Evolutionary conservation across 768 basidiomycete genomes (phyloP).

Genomic region (Hericium alpestre): DNA sequence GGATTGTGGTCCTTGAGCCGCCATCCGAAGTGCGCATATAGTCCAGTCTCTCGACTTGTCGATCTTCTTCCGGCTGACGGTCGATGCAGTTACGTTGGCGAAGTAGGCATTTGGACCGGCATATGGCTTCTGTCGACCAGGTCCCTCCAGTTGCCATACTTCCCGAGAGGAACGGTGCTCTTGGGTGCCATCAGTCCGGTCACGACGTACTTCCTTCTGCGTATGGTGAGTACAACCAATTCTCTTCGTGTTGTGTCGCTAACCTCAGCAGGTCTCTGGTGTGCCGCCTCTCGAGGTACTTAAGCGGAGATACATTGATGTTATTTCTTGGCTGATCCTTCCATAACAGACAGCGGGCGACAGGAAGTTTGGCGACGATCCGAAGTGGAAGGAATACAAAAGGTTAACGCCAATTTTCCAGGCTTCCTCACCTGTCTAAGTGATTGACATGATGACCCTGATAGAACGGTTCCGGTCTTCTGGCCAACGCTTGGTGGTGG

Average conservation of each 20-base stretch:
- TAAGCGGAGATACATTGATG: neutral
- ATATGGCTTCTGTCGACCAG: slow-evolving; percentile 49
- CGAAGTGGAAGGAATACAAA: slow-evolving; percentile 50
- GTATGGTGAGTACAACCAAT: slow-evolving; percentile 30
- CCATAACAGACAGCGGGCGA: slow-evolving; percentile 30
- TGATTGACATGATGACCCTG: no score
- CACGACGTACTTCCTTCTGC: slow-evolving; percentile 52
- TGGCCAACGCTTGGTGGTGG: slow-evolving; percentile 16
- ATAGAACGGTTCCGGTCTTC: slow-evolving; percentile 25
- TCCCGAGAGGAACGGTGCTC: slow-evolving; percentile 33
- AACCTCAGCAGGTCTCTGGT: slow-evolving; percentile 39
- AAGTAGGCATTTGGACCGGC: slow-evolving; percentile 60
- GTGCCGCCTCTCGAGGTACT: slow-evolving; percentile 58
- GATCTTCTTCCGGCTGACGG: neutral
- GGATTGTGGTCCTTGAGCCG: slow-evolving; percentile 61
- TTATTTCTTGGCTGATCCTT: neutral
- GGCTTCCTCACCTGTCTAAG: no score
- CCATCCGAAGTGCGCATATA: slow-evolving; percentile 55
- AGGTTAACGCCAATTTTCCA: slow-evolving; percentile 24
- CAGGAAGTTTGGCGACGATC: slow-evolving; percentile 44
- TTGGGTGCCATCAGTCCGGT: slow-evolving; percentile 48
- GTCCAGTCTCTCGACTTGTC: neutral
- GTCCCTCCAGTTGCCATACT: slow-evolving; percentile 34
- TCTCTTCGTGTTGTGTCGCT: neutral
- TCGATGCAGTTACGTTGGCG: slow-evolving; percentile 52